Evolutionary conservation across 169 alveolate species (phyloP).

Genomic region (Cryptosporidium xiaoi): DNA sequence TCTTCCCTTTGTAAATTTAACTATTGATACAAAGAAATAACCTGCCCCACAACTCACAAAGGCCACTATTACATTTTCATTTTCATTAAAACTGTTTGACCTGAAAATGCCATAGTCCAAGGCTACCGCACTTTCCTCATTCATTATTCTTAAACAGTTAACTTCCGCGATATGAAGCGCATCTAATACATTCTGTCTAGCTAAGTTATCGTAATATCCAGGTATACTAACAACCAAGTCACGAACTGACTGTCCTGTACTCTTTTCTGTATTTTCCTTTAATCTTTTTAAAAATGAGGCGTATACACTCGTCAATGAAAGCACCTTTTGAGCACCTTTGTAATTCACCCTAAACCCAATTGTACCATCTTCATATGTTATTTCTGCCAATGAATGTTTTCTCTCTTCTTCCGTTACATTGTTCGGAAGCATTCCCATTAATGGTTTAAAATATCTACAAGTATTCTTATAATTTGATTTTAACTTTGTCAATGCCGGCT

Average conservation of each 20-base stretch:
- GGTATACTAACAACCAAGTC: conserved; percentile 70
- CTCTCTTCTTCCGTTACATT: conserved; percentile 42
- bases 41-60: conserved; percentile 95
- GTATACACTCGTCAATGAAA: conserved; percentile 58
- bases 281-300: conserved; percentile 55
- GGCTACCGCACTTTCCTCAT: conserved; percentile 96
- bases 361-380: conserved; percentile 76
- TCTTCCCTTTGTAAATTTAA: conserved; percentile 88
- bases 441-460: conserved; percentile 88
- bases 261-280: conserved; percentile 64
- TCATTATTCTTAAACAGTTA: conserved; percentile 90
- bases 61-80: conserved; percentile 91
- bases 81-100: conserved; percentile 90
- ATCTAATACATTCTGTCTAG: conserved; percentile 83
- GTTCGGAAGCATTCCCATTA: conserved; percentile 85
- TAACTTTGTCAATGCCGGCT: conserved; percentile 86
- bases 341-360: conserved; percentile 76
- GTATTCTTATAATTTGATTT: conserved; percentile 89
- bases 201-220: conserved; percentile 64
- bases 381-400: conserved; percentile 33
- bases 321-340: conserved; percentile 17
- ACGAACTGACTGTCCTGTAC: conserved; percentile 55
- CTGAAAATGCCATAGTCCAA: conserved; percentile 97
- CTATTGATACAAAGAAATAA: conserved; percentile 90
- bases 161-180: conserved; percentile 94